Conservation (phyloP, 164 flowering plant species). For the Tinospora cordifolia region DNA sequence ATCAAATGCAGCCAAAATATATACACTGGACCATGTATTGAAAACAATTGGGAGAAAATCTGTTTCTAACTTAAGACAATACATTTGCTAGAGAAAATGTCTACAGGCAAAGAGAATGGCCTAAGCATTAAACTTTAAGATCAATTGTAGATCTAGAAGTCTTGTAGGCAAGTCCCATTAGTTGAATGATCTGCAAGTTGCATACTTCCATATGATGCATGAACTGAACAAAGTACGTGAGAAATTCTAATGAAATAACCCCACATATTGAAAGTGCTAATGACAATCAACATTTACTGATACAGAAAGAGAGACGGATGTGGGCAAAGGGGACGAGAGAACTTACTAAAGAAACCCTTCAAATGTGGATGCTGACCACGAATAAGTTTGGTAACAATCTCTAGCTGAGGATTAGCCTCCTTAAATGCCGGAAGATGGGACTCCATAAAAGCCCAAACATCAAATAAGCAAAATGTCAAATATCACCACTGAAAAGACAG, state of each 20-base stretch:
- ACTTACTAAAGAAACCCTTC: slow-evolving; percentile 70
- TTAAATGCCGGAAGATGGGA: slow-evolving; percentile 62
- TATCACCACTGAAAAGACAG: not conserved
- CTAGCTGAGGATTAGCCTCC: slow-evolving; percentile 73
- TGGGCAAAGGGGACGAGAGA: not conserved
- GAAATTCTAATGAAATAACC: too few species aligned
- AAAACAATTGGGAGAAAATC: too few species aligned
- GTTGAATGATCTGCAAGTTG: not conserved
- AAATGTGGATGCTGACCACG: slow-evolving; percentile 93
- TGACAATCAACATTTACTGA: too few species aligned
- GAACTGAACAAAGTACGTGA: too few species aligned
- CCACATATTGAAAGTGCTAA: too few species aligned
- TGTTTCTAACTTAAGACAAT: too few species aligned
- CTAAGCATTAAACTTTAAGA: not conserved
- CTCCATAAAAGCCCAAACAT: slow-evolving; percentile 82
- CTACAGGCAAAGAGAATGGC: not conserved
- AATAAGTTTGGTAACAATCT: slow-evolving; percentile 66
- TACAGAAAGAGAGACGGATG: not conserved
- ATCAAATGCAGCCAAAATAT: too few species aligned
- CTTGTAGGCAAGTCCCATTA: not conserved
- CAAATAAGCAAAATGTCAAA: not conserved
- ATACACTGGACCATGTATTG: too few species aligned
- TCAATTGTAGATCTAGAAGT: not conserved
- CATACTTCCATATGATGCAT: not conserved
- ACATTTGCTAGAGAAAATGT: not conserved